Base-by-base conservation (phyloP, 352 stramenopile species). In the Pythium dissotocum region DNA sequence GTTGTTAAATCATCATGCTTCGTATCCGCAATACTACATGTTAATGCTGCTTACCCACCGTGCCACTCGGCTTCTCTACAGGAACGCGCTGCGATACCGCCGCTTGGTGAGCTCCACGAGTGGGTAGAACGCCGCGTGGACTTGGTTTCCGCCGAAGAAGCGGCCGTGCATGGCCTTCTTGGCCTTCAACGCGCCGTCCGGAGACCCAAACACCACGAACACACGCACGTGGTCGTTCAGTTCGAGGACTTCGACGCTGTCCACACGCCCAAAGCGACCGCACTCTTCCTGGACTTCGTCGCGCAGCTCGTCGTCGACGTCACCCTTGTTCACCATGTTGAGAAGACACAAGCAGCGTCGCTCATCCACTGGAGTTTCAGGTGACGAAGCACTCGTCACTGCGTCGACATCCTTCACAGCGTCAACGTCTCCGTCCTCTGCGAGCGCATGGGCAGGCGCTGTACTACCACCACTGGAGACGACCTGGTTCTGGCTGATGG, bases 141-240 rank as follows among this genome's bases (percentile, higher is more conserved):
- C 85, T 65, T 90, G 77, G 63, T 91, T 90, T 3, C 85, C 83
- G 54, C 80, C 85, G 56, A 93, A 93, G 63, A 90, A 93, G 9
- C 85, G 83, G 16, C 85, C 85, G 51, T 90, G 80, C 36, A 93
- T 72, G 48, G 83, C 79, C 51, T 80, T 67, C 35, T 87, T 87
- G 52, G 78, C 83, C 49, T 84, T 80, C 9, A 61, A 44, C 16
- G 85, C 80, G 32, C 73, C 80, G 58, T 66, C 72, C 55, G 74
- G 73, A 67, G 77, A 62, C n/a, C 70, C 48, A 73, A 90, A 93
- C 60, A 90, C 73, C 61, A 91, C 85, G 77, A 93, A 93, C 24
- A 93, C 77, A 56, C 85, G 85, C 67, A 91, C 85, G 70, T 93
- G 83, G 70, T 88, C 76, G 53, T 67, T 68, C 52, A 91, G 63